Evolutionary conservation across 23 red algal species (phyloP).

Genomic region (Gracilariopsis chorda): DNA sequence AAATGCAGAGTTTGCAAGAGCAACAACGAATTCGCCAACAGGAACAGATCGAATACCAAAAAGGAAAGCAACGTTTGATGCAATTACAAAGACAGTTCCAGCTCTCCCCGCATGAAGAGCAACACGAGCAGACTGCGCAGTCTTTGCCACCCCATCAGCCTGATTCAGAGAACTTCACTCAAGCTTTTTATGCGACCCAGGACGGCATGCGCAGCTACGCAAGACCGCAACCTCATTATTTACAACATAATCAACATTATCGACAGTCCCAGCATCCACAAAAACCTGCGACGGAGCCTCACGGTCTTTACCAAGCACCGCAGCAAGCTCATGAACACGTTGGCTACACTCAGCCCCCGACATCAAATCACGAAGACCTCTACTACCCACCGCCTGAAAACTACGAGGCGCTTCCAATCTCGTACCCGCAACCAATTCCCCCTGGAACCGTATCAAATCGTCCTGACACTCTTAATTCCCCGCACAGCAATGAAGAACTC

Average conservation of each 20-base stretch:
- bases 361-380: neutral
- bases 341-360: neutral
- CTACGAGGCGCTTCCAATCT: neutral
- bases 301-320: neutral
- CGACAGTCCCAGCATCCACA: neutral
- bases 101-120: neutral
- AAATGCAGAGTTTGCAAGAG: slow-evolving; percentile 39
- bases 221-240: neutral
- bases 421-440: neutral
- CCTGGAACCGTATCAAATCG: neutral
- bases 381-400: neutral
- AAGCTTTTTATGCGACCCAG: neutral
- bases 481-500: neutral
- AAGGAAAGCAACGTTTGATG: neutral
- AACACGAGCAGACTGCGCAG: neutral
- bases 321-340: neutral
- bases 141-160: neutral
- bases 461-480: neutral
- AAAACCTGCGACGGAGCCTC: neutral
- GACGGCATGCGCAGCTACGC: neutral
- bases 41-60: neutral
- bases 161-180: neutral
- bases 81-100: neutral
- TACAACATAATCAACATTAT: slow-evolving; percentile 2
- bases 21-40: neutral